Conservation (phyloP, 2,329 filamentous ascomycete genomes). For the Bertia moriformis region DNA sequence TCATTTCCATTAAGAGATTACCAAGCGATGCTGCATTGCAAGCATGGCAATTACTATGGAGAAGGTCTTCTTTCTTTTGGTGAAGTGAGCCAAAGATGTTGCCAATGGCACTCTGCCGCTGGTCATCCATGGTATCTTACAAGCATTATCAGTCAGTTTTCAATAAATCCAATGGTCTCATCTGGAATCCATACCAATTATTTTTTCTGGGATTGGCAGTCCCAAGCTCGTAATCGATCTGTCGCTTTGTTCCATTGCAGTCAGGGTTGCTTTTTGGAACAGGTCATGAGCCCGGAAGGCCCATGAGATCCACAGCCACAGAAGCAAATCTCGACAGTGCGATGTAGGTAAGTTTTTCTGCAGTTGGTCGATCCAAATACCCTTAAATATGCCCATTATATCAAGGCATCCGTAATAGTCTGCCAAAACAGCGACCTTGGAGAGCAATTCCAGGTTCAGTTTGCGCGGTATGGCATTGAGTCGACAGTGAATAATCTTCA, state of each 20-base stretch:
- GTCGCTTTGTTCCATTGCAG: neutral
- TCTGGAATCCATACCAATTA: neutral
- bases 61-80: neutral
- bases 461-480: neutral
- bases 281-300: neutral
- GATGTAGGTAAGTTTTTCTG: neutral
- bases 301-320: neutral
- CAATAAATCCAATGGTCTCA: neutral
- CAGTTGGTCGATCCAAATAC: slow-evolving; percentile 1
- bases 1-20: neutral
- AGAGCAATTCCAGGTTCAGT: slow-evolving; percentile 8
- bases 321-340: neutral
- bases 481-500: neutral
- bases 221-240: neutral
- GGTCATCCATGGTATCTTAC: too few relatives aligned
- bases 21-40: neutral
- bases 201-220: neutral
- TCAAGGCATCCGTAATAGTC: slow-evolving; percentile 11
- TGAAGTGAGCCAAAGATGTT: neutral
- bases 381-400: slow-evolving; percentile 4
- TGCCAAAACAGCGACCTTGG: slow-evolving; percentile 8
- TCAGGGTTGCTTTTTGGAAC: neutral
- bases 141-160: too few relatives aligned
- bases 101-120: too few relatives aligned
- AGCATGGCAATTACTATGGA: neutral